Evolutionary conservation across 768 basidiomycete species (phyloP).

Genomic region (Cyathus striatus): DNA sequence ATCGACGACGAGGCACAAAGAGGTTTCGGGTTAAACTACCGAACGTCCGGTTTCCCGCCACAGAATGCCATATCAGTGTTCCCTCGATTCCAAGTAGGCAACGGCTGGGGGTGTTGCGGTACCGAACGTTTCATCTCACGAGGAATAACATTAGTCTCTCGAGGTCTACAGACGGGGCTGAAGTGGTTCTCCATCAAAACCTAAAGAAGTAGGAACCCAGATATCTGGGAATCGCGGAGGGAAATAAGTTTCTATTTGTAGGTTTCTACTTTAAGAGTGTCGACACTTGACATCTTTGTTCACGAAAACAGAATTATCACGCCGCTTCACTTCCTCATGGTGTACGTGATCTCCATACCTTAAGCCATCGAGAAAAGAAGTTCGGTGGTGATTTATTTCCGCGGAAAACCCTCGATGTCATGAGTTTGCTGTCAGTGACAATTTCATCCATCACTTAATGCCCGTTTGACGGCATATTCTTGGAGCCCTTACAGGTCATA

Average conservation of each 20-base stretch:
- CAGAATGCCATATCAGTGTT: too few relatives aligned
- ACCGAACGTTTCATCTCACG: neutral
- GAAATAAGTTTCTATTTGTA: neutral
- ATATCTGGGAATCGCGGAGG: neutral
- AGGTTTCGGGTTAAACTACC: too few relatives aligned
- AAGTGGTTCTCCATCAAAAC: constrained; percentile 1
- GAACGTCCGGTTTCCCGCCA: too few relatives aligned
- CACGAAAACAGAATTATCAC: neutral
- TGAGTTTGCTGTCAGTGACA: neutral
- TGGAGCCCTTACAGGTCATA: neutral
- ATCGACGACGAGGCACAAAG: too few relatives aligned
- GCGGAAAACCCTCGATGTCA: constrained; percentile 3
- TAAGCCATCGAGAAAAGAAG: neutral
- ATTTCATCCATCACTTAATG: neutral
- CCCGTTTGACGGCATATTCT: neutral
- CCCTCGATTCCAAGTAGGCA: neutral
- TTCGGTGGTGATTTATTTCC: constrained; percentile 1
- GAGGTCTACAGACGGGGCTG: neutral
- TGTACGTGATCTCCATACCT: neutral
- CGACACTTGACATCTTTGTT: neutral
- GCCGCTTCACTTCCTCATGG: neutral
- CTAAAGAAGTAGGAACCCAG: neutral
- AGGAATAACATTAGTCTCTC: neutral
- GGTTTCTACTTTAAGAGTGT: neutral
- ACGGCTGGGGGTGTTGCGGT: neutral